Percentiles rank a stretch among this genome's conserved stretches.
Conservation (phyloP, 352 stramenopile species). For the Proteromonas lacertae region DNA sequence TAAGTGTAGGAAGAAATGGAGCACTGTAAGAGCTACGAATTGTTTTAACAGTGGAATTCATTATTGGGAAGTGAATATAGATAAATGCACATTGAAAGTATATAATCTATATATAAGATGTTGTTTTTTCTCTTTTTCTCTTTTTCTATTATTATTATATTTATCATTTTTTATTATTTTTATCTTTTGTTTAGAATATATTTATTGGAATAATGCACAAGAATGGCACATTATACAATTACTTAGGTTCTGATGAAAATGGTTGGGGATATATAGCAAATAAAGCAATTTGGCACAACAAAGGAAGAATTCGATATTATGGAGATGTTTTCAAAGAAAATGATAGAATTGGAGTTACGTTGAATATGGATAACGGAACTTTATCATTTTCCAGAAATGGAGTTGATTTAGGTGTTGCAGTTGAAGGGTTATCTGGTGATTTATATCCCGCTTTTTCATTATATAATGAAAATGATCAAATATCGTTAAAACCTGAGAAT, state of each 20-base stretch:
- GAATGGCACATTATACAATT: constrained; percentile 35
- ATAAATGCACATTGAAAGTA: constrained; percentile 17
- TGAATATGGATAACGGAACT: constrained; percentile 34
- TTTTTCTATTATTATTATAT: no score
- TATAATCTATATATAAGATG: neutral
- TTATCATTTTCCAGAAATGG: constrained; percentile 42
- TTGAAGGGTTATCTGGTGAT: constrained; percentile 8
- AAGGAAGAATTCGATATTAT: constrained; percentile 33
- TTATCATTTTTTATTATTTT: neutral
- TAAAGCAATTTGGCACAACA: constrained; percentile 57
- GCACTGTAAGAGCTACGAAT: constrained; percentile 24
- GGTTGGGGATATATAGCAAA: constrained; percentile 57
- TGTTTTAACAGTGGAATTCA: constrained; percentile 34
- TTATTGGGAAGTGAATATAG: constrained; percentile 37
- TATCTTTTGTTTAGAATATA: constrained; percentile 37
- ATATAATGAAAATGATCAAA: constrained; percentile 21
- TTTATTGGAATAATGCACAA: constrained; percentile 38
- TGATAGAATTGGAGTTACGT: constrained; percentile 31
- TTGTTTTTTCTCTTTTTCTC: no score
- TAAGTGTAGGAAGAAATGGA: constrained; percentile 45
- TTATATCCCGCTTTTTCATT: constrained; percentile 42
- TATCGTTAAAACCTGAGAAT: neutral
- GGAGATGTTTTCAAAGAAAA: constrained; percentile 53
- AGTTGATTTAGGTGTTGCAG: constrained; percentile 32
- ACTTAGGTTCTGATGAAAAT: constrained; percentile 35